These are phyloP conservation scores for Aspergillus pseudoglaucus DNA, from an alignment of 2,329 filamentous ascomycete genomes.

Conservation along the genomic window DNA sequence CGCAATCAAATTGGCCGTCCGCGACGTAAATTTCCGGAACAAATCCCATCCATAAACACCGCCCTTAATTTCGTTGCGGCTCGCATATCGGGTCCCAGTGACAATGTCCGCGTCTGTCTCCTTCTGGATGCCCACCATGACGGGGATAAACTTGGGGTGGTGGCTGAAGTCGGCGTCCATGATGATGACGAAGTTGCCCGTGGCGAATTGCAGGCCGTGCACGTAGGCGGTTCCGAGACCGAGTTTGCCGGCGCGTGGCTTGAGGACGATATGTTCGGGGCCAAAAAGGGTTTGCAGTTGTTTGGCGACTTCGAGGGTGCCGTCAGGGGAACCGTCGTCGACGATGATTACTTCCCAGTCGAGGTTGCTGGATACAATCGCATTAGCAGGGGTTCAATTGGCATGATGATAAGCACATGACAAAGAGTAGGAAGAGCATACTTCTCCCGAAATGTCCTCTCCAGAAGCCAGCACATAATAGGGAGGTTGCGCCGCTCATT, in stretches of 20 bases:
- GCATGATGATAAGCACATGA: neutral
- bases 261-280: constrained; percentile 68
- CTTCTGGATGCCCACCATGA: constrained; percentile 81
- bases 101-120: constrained; percentile 86
- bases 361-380: constrained; percentile 59
- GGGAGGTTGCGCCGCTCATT: constrained; percentile 97
- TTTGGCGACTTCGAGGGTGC: constrained; percentile 81
- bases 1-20: constrained; percentile 86
- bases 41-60: constrained; percentile 97
- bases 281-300: constrained; percentile 84
- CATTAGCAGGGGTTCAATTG: neutral
- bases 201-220: constrained; percentile 82
- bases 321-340: constrained; percentile 95
- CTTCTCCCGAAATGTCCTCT: constrained; percentile 85
- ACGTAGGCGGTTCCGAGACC: constrained; percentile 97
- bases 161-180: constrained; percentile 99
- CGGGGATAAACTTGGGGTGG: constrained; percentile 97
- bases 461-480: constrained; percentile 89
- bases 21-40: constrained; percentile 67
- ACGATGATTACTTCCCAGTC: constrained; percentile 98
- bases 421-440: constrained; percentile 39
- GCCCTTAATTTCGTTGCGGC: constrained; percentile 53
- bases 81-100: constrained; percentile 89
- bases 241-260: constrained; percentile 86
- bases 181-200: constrained; percentile 95